phyloP scores from a whole-genome alignment of 768 basidiomycete genomes.

The Suillus lakei region DNA sequence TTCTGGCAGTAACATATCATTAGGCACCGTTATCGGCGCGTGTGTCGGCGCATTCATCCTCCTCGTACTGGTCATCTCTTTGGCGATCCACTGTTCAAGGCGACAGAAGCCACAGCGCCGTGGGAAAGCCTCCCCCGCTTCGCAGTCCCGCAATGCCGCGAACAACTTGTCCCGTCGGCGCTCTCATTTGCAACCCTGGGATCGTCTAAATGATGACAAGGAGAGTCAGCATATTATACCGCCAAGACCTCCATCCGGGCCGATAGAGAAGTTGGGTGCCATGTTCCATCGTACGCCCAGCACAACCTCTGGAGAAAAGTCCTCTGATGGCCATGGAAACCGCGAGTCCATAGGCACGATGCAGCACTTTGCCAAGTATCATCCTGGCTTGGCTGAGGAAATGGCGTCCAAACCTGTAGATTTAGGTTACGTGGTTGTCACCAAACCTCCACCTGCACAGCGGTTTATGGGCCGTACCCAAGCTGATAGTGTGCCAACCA shows the following conservation, averaged over 20 bases:
- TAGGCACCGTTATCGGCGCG: constrained; percentile 61
- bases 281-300: constrained; percentile 69
- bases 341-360: constrained; percentile 36
- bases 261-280: constrained; percentile 61
- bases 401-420: constrained; percentile 44
- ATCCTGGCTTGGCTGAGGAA: constrained; percentile 56
- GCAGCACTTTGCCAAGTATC: constrained; percentile 61
- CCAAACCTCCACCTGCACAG: constrained; percentile 39
- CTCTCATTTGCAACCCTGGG: constrained; percentile 54
- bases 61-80: constrained; percentile 52
- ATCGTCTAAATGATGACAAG: constrained; percentile 53
- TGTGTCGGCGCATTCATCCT: constrained; percentile 64
- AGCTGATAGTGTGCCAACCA: constrained; percentile 41
- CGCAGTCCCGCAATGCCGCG: constrained; percentile 44
- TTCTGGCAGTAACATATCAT: constrained; percentile 27
- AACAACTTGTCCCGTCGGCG: constrained; percentile 51
- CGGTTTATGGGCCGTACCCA: constrained; percentile 48
- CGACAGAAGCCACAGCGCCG: constrained; percentile 29
- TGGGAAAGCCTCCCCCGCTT: constrained; percentile 22
- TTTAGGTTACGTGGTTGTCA: constrained; percentile 25
- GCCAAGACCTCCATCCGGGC: constrained; percentile 38
- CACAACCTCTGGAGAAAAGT: constrained; percentile 53
- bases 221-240: constrained; percentile 53
- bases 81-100: constrained; percentile 60
- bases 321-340: constrained; percentile 41